Evolutionary conservation across 2,329 filamentous ascomycete genomes (phyloP).

Genomic region (Lasiodiplodia hormozganensis): DNA sequence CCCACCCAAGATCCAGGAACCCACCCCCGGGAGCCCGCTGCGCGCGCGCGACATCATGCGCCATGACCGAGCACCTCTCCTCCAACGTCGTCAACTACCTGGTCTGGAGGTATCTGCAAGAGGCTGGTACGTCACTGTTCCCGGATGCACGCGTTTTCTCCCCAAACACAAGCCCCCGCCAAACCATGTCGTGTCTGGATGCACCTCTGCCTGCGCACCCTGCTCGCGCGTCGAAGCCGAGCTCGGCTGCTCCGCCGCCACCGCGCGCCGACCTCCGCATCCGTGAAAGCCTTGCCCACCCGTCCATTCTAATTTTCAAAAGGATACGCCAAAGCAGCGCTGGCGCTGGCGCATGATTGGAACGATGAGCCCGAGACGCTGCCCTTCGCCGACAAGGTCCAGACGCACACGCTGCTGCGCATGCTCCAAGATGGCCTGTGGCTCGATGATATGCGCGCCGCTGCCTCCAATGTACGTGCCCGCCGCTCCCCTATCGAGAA

Average conservation of each 20-base stretch:
- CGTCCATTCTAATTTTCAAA: conserved; percentile 10
- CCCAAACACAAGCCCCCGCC: neutral
- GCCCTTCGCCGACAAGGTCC: conserved; percentile 66
- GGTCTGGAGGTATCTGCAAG: conserved; percentile 66
- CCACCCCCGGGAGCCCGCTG: conserved; percentile 10
- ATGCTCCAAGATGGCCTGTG: conserved; percentile 69
- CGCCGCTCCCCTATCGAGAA: neutral
- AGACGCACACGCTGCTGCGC: conserved; percentile 64
- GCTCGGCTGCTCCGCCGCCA: conserved; percentile 6
- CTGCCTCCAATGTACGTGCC: conserved; percentile 28
- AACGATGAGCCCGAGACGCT: conserved; percentile 66
- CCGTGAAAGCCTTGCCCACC: conserved; percentile 4
- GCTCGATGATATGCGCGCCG: conserved; percentile 52
- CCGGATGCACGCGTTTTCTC: conserved; percentile 13
- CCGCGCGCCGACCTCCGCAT: conserved; percentile 18
- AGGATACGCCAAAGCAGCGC: conserved; percentile 66
- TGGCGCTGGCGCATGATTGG: conserved; percentile 68
- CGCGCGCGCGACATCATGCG: conserved; percentile 42
- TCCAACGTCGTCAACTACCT: conserved; percentile 73
- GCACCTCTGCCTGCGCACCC: conserved; percentile 1
- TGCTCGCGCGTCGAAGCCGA: conserved; percentile 1
- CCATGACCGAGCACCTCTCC: conserved; percentile 55
- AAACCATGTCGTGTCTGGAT: neutral
- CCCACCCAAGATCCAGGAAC: conserved; percentile 12
- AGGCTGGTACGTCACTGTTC: conserved; percentile 39